A percentile compares a stretch with the other conserved stretches of the same genome.
phyloP scores from a whole-genome alignment of 1,139 yeast genomes.

The Scheffersomyces segobiensis region DNA sequence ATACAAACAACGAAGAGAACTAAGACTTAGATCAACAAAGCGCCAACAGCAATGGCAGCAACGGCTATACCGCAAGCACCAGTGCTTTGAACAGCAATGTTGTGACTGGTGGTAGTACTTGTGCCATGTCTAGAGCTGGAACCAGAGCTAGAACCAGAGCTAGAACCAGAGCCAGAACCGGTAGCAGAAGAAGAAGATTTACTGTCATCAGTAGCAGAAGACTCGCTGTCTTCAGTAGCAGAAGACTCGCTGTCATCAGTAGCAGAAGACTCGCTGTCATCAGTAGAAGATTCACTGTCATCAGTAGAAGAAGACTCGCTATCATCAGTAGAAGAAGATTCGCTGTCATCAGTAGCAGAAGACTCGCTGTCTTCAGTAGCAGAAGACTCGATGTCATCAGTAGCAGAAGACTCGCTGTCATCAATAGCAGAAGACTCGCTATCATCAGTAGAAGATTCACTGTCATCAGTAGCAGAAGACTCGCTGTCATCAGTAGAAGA shows the following conservation, averaged over 20 bases:
- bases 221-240: too few species aligned
- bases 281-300: neutral
- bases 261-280: too few species aligned
- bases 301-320: neutral
- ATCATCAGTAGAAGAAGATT: neutral
- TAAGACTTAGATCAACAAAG: slow-evolving; percentile 22
- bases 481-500: neutral
- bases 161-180: slow-evolving; percentile 9
- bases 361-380: slow-evolving; percentile 8
- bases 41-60: slow-evolving; percentile 25
- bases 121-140: slow-evolving; percentile 9
- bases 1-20: neutral
- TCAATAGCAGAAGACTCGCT: slow-evolving; percentile 3
- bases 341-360: slow-evolving; percentile 11
- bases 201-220: slow-evolving; percentile 1
- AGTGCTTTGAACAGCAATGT: slow-evolving; percentile 7
- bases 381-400: neutral
- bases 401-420: neutral
- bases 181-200: slow-evolving; percentile 3
- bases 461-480: neutral
- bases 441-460: neutral
- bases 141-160: slow-evolving; percentile 8
- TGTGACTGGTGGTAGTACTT: slow-evolving; percentile 6
- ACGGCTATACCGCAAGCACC: slow-evolving; percentile 21
- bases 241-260: too few species aligned